phyloP scores from a whole-genome alignment of 768 basidiomycete genomes.

The Boletus patriciae region DNA sequence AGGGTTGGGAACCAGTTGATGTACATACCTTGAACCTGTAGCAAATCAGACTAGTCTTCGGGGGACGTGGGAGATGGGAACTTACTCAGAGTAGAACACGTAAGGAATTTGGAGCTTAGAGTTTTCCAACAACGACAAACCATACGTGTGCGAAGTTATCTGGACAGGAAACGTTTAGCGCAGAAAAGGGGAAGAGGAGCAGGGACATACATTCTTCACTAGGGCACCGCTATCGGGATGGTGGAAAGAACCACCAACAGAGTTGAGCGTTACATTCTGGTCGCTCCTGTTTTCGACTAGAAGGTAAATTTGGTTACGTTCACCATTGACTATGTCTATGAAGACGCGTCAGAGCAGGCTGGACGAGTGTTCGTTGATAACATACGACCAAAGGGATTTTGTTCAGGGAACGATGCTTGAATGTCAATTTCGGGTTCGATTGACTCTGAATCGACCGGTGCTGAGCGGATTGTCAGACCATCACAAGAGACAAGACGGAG shows the following conservation, averaged over 20 bases:
- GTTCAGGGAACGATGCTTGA: conserved; percentile 62
- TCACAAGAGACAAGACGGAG: background rate
- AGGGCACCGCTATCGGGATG: conserved; percentile 60
- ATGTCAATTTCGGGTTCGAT: conserved; percentile 55
- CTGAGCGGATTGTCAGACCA: conserved; percentile 13
- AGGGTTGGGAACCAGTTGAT: background rate
- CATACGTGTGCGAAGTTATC: conserved; percentile 60
- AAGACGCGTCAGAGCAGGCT: conserved; percentile 11
- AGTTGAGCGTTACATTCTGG: conserved; percentile 66
- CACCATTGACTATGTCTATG: conserved; percentile 82
- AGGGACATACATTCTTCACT: conserved; percentile 66
- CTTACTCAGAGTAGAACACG: conserved; percentile 80
- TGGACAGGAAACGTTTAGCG: conserved; percentile 29
- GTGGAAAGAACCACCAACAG: conserved; percentile 66
- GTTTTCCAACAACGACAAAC: conserved; percentile 51
- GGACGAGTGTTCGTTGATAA: conserved; percentile 13
- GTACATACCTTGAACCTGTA: conserved; percentile 59
- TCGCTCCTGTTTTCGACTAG: conserved; percentile 75
- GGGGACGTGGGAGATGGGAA: conserved; percentile 7
- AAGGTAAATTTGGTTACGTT: conserved; percentile 66
- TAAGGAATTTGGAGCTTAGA: conserved; percentile 68
- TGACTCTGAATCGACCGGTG: conserved; percentile 35
- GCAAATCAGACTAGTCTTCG: conserved; percentile 3
- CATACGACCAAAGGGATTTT: conserved; percentile 77
- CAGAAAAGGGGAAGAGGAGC: background rate